A percentile compares a stretch with the other conserved stretches of the same genome.
Evolutionary conservation across 805 yeast genomes (phyloP).

Genomic region (Dipodascus geniculatus): DNA sequence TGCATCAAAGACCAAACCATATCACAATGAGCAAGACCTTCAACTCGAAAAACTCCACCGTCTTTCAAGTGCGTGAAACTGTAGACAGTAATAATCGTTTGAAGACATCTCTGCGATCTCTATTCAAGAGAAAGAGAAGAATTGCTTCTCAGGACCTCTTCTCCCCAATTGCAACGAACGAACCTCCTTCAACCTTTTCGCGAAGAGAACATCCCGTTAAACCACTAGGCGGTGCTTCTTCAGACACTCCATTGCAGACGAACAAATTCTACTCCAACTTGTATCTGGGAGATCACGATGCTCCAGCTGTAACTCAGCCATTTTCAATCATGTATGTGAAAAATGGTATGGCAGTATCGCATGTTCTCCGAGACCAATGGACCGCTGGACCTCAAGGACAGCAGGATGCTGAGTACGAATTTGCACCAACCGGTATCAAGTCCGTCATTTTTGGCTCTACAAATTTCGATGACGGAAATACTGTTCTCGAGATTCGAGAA

Average conservation of each 20-base stretch:
- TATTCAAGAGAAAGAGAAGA: neutral
- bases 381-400: slow-evolving; percentile 57
- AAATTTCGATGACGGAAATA: slow-evolving; percentile 2
- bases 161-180: slow-evolving; percentile 9
- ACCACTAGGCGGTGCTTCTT: neutral
- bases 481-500: neutral
- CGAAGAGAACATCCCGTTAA: neutral
- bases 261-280: slow-evolving; percentile 69
- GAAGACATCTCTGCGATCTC: too few species aligned
- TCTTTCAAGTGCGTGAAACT: neutral
- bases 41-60: neutral
- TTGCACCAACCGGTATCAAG: slow-evolving; percentile 35
- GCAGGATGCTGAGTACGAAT: slow-evolving; percentile 25
- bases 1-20: neutral
- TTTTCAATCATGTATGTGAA: slow-evolving; percentile 57
- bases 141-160: slow-evolving; percentile 4
- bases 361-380: slow-evolving; percentile 38
- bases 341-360: slow-evolving; percentile 56
- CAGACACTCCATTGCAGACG: slow-evolving; percentile 27
- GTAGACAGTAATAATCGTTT: neutral
- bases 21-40: neutral
- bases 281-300: slow-evolving; percentile 46
- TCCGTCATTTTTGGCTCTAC: slow-evolving; percentile 32
- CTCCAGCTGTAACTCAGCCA: slow-evolving; percentile 52
- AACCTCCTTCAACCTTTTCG: neutral